Evolutionary conservation across 805 yeast genomes (phyloP).

Genomic region (Naumovozyma dairenensis): DNA sequence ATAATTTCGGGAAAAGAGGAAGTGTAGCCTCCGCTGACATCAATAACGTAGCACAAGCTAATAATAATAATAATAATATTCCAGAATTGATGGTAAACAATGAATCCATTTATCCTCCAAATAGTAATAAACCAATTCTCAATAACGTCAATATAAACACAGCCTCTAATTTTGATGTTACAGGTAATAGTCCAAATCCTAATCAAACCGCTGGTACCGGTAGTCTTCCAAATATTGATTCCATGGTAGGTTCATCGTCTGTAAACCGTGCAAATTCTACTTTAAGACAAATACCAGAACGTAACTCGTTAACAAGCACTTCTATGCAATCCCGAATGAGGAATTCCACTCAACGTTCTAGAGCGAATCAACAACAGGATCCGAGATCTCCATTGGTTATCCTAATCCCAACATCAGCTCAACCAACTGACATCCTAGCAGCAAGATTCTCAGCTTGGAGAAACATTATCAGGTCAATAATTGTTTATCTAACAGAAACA

Average conservation of each 20-base stretch:
- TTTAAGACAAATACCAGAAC: conserved; percentile 5
- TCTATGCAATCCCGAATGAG: conserved; percentile 10
- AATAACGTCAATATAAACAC: neutral
- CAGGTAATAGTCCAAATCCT: neutral
- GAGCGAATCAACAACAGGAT: conserved; percentile 25
- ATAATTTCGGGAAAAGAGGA: neutral
- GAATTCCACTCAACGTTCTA: conserved; percentile 9
- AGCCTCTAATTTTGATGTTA: neutral
- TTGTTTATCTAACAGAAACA: conserved; percentile 66
- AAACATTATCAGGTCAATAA: conserved; percentile 60
- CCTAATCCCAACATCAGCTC: conserved; percentile 47
- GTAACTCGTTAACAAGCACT: conserved; percentile 10
- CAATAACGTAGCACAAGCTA: conserved; percentile 1
- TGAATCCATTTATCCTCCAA: neutral
- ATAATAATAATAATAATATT: conserved; percentile 1
- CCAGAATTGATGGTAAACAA: conserved; percentile 2
- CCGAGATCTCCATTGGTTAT: conserved; percentile 41
- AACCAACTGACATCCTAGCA: conserved; percentile 84
- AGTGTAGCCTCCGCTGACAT: neutral
- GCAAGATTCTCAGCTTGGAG: conserved; percentile 83
- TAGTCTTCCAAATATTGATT: neutral
- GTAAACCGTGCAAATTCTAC: neutral
- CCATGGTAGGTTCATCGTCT: neutral
- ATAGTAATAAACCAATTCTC: too few relatives aligned
- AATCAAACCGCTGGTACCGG: neutral